phyloP scores from a whole-genome alignment of 805 yeast species.

The Wickerhamomyces pijperi region DNA sequence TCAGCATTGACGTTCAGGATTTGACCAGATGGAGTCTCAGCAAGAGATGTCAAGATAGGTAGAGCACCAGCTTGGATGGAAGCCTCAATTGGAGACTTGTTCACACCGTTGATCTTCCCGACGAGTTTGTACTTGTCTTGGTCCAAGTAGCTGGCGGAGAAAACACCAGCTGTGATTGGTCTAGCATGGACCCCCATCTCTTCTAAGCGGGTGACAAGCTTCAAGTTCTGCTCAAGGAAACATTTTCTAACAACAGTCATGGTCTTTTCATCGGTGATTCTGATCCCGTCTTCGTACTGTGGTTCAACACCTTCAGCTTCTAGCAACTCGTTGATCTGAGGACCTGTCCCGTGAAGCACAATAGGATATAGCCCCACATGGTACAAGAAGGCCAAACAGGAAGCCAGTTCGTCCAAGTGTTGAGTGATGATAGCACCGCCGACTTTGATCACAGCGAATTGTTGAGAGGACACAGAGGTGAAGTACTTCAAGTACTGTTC shows the following conservation, averaged over 20 bases:
- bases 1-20: constrained; percentile 96
- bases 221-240: constrained; percentile 89
- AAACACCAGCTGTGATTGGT: constrained; percentile 97
- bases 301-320: constrained; percentile 95
- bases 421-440: constrained; percentile 99
- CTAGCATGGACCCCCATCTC: constrained; percentile 96
- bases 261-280: constrained; percentile 89
- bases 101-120: constrained; percentile 79
- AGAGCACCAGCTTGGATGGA: constrained; percentile 92
- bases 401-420: constrained; percentile 84
- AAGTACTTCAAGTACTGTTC: constrained; percentile 95
- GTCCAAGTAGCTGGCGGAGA: constrained; percentile 85
- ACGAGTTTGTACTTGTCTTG: constrained; percentile 85
- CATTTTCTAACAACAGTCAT: constrained; percentile 95
- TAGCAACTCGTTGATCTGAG: constrained; percentile 89
- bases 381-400: constrained; percentile 89
- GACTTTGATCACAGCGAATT: constrained; percentile 95
- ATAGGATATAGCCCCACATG: constrained; percentile 97
- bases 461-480: constrained; percentile 92
- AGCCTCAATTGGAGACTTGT: constrained; percentile 85
- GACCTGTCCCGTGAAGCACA: constrained; percentile 97
- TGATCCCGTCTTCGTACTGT: constrained; percentile 88
- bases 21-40: constrained; percentile 95
- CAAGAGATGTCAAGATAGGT: constrained; percentile 92
- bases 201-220: constrained; percentile 91